Percentiles rank a stretch among this genome's conserved stretches.
Conservation (phyloP, 257 asterid genomes). For the Verbena officinalis region DNA sequence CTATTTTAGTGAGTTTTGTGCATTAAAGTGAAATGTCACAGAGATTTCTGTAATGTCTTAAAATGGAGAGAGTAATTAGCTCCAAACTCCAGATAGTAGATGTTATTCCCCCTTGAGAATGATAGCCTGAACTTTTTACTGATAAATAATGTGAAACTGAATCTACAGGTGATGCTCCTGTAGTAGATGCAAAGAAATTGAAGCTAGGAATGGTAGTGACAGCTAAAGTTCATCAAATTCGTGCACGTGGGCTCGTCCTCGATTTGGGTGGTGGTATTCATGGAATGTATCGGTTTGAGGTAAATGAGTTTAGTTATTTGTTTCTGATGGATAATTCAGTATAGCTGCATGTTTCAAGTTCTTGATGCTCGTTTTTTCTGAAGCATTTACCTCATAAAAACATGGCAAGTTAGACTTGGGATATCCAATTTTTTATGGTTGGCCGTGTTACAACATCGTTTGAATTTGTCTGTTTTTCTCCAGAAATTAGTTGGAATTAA, state of each 20-base stretch:
- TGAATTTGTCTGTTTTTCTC: background rate
- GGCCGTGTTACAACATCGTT: too few species aligned
- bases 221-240: constrained; percentile 83
- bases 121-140: constrained; percentile 15
- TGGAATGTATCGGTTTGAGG: constrained; percentile 94
- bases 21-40: too few species aligned
- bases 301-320: constrained; percentile 27
- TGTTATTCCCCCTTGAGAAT: too few species aligned
- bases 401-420: too few species aligned
- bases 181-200: constrained; percentile 60
- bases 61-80: too few species aligned
- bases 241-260: constrained; percentile 86
- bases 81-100: too few species aligned
- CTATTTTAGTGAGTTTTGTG: too few species aligned
- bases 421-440: background rate
- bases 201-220: constrained; percentile 73
- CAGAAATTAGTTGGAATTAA: background rate
- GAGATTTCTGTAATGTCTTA: too few species aligned
- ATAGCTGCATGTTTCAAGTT: background rate
- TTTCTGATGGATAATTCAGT: constrained; percentile 1
- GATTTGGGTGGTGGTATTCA: constrained; percentile 80
- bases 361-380: background rate
- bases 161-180: constrained; percentile 37
- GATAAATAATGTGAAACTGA: constrained; percentile 24
- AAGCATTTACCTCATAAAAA: background rate